Evolutionary conservation across 768 basidiomycete genomes (phyloP).

Genomic region (Suillus occidentalis): DNA sequence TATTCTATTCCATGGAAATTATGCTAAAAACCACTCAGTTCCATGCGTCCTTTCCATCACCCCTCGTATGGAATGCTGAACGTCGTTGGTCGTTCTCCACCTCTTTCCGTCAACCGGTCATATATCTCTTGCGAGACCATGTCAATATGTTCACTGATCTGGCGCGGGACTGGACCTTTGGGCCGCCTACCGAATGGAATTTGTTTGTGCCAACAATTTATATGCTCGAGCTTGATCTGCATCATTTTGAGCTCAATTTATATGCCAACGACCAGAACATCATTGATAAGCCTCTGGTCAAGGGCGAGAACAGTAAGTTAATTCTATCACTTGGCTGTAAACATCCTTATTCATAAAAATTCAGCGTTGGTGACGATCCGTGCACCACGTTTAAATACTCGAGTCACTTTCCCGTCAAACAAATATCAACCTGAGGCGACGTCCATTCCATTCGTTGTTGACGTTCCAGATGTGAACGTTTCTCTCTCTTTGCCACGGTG

Average conservation of each 20-base stretch:
- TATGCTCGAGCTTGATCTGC: conserved; percentile 63
- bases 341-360: background rate
- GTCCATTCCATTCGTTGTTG: conserved; percentile 62
- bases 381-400: conserved; percentile 55
- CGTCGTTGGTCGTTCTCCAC: conserved; percentile 81
- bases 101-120: conserved; percentile 65
- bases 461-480: conserved; percentile 56
- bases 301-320: conserved; percentile 78
- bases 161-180: conserved; percentile 88
- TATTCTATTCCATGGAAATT: conserved; percentile 2
- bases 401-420: conserved; percentile 63
- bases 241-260: conserved; percentile 74
- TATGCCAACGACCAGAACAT: conserved; percentile 97
- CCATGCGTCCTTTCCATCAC: conserved; percentile 73
- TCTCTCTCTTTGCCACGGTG: conserved; percentile 78
- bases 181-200: conserved; percentile 75
- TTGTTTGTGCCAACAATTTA: conserved; percentile 87
- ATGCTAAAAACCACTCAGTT: conserved; percentile 41
- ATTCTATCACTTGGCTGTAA: background rate
- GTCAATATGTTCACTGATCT: conserved; percentile 93
- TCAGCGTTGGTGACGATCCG: conserved; percentile 71
- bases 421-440: conserved; percentile 72
- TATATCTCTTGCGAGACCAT: conserved; percentile 88
- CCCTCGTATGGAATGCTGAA: conserved; percentile 77
- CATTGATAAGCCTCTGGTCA: conserved; percentile 80